Evolutionary conservation across 108 stramenopile genomes (phyloP).

Genomic region (Stephanodiscus minutulus): DNA sequence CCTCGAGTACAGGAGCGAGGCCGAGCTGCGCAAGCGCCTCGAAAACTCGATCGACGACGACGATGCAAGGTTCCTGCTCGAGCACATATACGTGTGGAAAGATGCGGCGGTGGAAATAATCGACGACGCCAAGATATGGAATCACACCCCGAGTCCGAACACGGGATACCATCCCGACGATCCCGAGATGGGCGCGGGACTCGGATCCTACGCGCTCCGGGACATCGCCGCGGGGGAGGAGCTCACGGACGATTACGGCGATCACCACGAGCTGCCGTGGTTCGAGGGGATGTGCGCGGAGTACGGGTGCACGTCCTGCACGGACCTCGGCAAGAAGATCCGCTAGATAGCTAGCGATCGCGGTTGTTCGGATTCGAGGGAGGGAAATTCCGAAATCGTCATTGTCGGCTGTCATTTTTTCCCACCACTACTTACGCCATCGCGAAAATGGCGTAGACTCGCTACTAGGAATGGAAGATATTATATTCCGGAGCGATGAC

Average conservation of each 20-base stretch:
- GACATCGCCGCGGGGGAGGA: slow-evolving; percentile 67
- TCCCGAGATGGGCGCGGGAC: not conserved
- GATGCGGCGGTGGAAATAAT: not conserved
- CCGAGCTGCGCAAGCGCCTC: not conserved
- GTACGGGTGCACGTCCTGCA: not conserved
- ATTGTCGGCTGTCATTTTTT: not conserved
- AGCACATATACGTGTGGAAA: not conserved
- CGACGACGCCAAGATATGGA: not conserved
- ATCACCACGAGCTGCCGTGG: not conserved
- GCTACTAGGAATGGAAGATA: too few species aligned
- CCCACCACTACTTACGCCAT: not conserved
- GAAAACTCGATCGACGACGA: not conserved
- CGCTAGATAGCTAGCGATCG: too few species aligned
- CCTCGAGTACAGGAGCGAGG: not conserved
- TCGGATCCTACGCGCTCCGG: slow-evolving; percentile 24
- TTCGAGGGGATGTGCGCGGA: not conserved
- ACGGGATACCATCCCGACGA: not conserved
- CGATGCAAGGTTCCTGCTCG: not conserved
- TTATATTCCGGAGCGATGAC: too few species aligned
- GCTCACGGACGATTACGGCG: slow-evolving; percentile 68
- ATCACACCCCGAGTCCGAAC: not conserved
- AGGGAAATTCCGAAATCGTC: not conserved
- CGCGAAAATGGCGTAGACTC: too few species aligned
- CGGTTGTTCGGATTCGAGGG: too few species aligned
- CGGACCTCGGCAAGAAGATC: not conserved